phyloP scores from a whole-genome alignment of 2,329 filamentous ascomycete species.

The Calonectria honghensis region DNA sequence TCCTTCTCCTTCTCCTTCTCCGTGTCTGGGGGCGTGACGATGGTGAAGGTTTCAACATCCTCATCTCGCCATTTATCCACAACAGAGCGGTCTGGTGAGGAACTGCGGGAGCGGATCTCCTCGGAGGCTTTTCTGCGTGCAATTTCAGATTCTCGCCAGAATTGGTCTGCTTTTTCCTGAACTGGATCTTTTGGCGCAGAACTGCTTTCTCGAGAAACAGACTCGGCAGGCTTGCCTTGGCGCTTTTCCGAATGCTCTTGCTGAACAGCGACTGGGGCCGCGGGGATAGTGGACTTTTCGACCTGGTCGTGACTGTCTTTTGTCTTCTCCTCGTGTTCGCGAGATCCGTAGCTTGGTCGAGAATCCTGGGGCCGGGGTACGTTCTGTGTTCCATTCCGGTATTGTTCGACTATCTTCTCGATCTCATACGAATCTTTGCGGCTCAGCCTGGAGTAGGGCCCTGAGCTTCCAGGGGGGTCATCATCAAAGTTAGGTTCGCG shows the following conservation, averaged over 20 bases:
- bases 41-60: constrained; percentile 63
- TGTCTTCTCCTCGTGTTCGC: constrained; percentile 66
- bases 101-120: constrained; percentile 71
- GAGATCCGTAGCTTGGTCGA: constrained; percentile 52
- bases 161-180: constrained; percentile 74
- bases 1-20: constrained; percentile 63
- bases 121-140: constrained; percentile 73
- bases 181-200: constrained; percentile 64
- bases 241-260: constrained; percentile 61
- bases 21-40: constrained; percentile 74
- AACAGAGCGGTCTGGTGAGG: constrained; percentile 72
- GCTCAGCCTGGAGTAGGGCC: constrained; percentile 64
- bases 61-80: constrained; percentile 71
- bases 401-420: constrained; percentile 59
- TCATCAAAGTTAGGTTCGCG: constrained; percentile 71
- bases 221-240: constrained; percentile 58
- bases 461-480: constrained; percentile 54
- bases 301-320: constrained; percentile 67
- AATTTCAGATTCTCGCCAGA: constrained; percentile 73
- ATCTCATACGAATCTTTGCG: constrained; percentile 71
- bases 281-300: constrained; percentile 68
- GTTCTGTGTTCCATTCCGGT: constrained; percentile 51
- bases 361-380: constrained; percentile 46
- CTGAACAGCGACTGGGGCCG: constrained; percentile 67
- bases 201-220: constrained; percentile 59